Evolutionary conservation across 2,329 filamentous ascomycete species (phyloP).

Genomic region (Exophiala oligosperma): DNA sequence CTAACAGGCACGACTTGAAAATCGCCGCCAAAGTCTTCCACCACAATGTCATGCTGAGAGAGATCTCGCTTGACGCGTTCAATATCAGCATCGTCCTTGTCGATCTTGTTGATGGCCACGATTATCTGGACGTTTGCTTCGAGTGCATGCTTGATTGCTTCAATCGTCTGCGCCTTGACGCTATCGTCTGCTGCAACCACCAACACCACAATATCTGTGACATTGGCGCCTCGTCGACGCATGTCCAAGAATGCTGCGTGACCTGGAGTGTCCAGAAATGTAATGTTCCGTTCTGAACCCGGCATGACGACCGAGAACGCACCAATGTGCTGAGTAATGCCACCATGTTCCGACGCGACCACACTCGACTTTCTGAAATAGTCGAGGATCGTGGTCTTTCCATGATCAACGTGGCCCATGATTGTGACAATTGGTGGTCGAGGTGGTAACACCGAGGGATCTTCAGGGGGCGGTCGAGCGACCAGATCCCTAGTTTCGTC

Average conservation of each 20-base stretch:
- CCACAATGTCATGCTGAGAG: constrained; percentile 76
- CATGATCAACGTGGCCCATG: constrained; percentile 98
- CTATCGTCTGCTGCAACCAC: constrained; percentile 97
- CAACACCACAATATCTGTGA: constrained; percentile 94
- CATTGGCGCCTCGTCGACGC: constrained; percentile 90
- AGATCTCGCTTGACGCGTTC: constrained; percentile 88
- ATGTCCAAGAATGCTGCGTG: constrained; percentile 95
- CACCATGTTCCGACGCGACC: constrained; percentile 87
- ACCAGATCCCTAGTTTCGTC: constrained; percentile 68
- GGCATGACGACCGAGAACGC: constrained; percentile 91
- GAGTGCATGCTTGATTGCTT: constrained; percentile 91
- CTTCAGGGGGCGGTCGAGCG: constrained; percentile 67
- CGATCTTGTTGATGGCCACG: constrained; percentile 96
- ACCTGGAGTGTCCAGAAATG: constrained; percentile 94
- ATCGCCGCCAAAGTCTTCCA: constrained; percentile 94
- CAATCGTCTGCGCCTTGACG: constrained; percentile 94
- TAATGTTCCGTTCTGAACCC: constrained; percentile 77
- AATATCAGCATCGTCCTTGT: constrained; percentile 78
- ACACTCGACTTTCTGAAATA: constrained; percentile 91
- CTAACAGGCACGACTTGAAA: constrained; percentile 89
- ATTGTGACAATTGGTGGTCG: constrained; percentile 96
- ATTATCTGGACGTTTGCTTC: constrained; percentile 89
- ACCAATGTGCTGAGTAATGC: constrained; percentile 98
- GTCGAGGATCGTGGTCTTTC: constrained; percentile 94
- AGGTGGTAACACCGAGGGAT: constrained; percentile 65